These are phyloP conservation scores for Fomitopsis serialis DNA, from an alignment of 768 basidiomycete genomes.

Conservation along the genomic window DNA sequence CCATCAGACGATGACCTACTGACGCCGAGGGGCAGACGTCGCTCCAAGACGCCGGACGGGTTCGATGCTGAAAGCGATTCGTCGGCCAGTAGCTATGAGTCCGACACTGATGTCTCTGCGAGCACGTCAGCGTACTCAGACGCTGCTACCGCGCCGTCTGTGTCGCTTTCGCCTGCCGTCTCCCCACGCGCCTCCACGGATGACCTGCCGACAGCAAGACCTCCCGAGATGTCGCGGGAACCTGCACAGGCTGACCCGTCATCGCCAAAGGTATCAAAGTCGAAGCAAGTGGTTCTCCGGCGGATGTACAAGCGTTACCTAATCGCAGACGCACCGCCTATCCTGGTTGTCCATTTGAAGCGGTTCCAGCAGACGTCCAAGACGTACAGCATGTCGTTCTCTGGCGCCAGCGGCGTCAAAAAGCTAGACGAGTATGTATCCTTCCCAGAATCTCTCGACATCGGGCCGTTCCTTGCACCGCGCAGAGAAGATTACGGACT, in stretches of 20 bases:
- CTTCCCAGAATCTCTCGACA: constrained; percentile 83
- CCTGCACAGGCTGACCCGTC: background rate
- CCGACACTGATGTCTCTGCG: constrained; percentile 23
- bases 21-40: constrained; percentile 20
- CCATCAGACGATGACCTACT: constrained; percentile 25
- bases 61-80: constrained; percentile 12
- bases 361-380: constrained; percentile 85
- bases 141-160: constrained; percentile 24
- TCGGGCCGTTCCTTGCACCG: constrained; percentile 85
- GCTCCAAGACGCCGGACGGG: constrained; percentile 7
- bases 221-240: background rate
- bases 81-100: constrained; percentile 20
- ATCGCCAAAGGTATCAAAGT: constrained; percentile 26
- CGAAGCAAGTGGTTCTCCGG: constrained; percentile 66
- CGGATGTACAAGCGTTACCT: constrained; percentile 94
- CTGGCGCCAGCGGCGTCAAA: constrained; percentile 57
- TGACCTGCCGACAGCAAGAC: constrained; percentile 1
- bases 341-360: constrained; percentile 90
- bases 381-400: constrained; percentile 54
- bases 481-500: constrained; percentile 65
- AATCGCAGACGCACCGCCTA: constrained; percentile 77
- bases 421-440: constrained; percentile 89
- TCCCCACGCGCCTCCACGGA: constrained; percentile 30
- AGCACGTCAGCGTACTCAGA: constrained; percentile 27
- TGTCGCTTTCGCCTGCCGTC: constrained; percentile 13